Evolutionary conservation across 129 eudicot species (phyloP), one percentile per base, ranked within the genome.

Genomic region (Kitagawia praeruptora): DNA sequence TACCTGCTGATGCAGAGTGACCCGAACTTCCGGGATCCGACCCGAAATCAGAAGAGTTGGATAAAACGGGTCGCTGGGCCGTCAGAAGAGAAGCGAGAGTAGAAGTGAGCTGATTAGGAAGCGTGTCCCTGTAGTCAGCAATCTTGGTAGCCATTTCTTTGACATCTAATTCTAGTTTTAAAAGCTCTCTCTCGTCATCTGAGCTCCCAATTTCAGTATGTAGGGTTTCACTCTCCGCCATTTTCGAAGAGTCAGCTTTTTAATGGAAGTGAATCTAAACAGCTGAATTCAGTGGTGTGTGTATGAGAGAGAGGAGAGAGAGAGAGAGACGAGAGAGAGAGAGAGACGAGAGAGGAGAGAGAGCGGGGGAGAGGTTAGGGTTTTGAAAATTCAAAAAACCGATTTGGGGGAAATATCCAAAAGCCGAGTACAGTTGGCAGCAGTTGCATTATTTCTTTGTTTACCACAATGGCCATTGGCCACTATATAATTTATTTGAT

Each of bases 111-210:
- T 86, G 87, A 83, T 51, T 76, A 13, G 93, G 92, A 23, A 91
- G 80, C 23, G 81, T 83, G 21, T 82, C 64, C 77, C 93, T 84
- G 67, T 81, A 83, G 2, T 87, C 80, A 21, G 71, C 79, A 38
- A 91, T 69, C 71, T 82, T 91, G 13, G 79, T 34, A 41, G 90
- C 89, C 88, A 91, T 89, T 77, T 82, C 75, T 18, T 78, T 80
- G 40, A 89, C 88, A 74, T 87, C 92, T 45, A 81, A 85, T 84
- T 87, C 92, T 27, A 91, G 78, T 67, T 84, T 77, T 40, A 82
- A 79, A 23, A 83, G 28, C 47, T 86, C 96, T 11, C 49, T 79
- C 58, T 78, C 85, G 76, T 81, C 83, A 10, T 85, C 87, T 77
- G 83, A 77, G 78, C 69, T 77, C 81, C 54, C 77, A 23, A 11